Conservation (phyloP, 163 green algal genomes). For the Chlorella variabilis region DNA sequence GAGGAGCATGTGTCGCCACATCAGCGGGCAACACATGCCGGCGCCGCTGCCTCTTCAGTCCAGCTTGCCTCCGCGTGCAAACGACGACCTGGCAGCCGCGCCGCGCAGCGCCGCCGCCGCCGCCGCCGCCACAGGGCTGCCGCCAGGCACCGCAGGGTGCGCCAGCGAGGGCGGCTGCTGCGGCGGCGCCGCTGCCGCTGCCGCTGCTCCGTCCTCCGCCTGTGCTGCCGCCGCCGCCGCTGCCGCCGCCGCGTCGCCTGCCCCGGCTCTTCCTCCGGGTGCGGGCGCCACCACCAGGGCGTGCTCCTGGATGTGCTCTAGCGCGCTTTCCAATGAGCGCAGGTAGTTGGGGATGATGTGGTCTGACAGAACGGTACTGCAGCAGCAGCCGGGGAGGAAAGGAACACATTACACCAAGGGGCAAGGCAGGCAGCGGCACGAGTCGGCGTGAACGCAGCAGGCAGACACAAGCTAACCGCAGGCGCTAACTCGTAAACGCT, state of each 20-base stretch:
- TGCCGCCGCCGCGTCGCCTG: background rate
- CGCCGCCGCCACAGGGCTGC: background rate
- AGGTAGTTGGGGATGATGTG: slow-evolving; percentile 88
- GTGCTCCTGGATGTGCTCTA: background rate
- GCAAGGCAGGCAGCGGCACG: too few species aligned
- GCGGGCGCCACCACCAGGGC: background rate
- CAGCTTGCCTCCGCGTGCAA: background rate
- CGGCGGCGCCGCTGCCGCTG: background rate
- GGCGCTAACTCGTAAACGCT: too few species aligned
- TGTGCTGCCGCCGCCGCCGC: background rate
- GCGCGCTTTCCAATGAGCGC: slow-evolving; percentile 55
- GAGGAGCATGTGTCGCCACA: too few species aligned
- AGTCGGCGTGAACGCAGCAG: too few species aligned
- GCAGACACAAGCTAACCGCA: too few species aligned
- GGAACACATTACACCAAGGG: too few species aligned
- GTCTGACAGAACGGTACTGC: slow-evolving; percentile 77
- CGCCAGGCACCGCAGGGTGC: background rate
- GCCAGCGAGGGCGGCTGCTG: background rate
- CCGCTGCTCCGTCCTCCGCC: background rate
- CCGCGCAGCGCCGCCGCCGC: slow-evolving; percentile 1
- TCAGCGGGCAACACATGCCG: too few species aligned
- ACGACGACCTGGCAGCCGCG: background rate
- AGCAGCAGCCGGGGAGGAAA: slow-evolving; percentile 24
- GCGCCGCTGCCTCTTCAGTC: too few species aligned
- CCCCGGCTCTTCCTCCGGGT: background rate